Conservation (phyloP, 2,329 filamentous ascomycete species). For the Eutypella sp. region DNA sequence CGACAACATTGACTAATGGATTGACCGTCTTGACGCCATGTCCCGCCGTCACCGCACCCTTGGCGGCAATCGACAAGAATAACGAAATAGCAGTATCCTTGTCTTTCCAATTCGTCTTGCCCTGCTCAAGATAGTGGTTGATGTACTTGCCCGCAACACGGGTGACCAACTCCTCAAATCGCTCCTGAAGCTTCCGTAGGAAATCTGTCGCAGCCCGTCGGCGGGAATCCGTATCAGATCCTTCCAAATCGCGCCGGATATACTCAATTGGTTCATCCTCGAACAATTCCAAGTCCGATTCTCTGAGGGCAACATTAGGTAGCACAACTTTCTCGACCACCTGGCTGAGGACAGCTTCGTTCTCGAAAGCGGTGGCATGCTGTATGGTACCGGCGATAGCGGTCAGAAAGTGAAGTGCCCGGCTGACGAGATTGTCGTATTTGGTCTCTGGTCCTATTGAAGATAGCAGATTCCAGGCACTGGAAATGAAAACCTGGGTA, state of each 20-base stretch:
- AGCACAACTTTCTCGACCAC: constrained; percentile 95
- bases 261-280: constrained; percentile 99
- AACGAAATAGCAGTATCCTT: constrained; percentile 99
- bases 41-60: constrained; percentile 78
- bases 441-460: constrained; percentile 82
- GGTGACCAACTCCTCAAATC: constrained; percentile 82
- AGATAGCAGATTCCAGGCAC: constrained; percentile 87
- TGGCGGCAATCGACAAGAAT: constrained; percentile 89
- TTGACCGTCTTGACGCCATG: constrained; percentile 92
- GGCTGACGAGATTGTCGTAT: constrained; percentile 91
- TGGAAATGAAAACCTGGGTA: constrained; percentile 79
- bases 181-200: constrained; percentile 79
- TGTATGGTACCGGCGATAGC: constrained; percentile 73
- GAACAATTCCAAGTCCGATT: constrained; percentile 92
- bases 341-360: constrained; percentile 70
- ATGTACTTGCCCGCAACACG: constrained; percentile 84
- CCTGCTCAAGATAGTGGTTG: constrained; percentile 76
- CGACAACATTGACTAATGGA: constrained; percentile 77
- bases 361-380: constrained; percentile 83
- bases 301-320: constrained; percentile 85
- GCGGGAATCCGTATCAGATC: constrained; percentile 91
- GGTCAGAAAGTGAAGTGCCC: constrained; percentile 89
- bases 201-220: constrained; percentile 93
- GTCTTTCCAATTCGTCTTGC: constrained; percentile 84
- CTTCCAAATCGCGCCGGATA: constrained; percentile 89